Evolutionary conservation across 2,329 filamentous ascomycete genomes (phyloP).

Genomic region (Hypocreales sp.): DNA sequence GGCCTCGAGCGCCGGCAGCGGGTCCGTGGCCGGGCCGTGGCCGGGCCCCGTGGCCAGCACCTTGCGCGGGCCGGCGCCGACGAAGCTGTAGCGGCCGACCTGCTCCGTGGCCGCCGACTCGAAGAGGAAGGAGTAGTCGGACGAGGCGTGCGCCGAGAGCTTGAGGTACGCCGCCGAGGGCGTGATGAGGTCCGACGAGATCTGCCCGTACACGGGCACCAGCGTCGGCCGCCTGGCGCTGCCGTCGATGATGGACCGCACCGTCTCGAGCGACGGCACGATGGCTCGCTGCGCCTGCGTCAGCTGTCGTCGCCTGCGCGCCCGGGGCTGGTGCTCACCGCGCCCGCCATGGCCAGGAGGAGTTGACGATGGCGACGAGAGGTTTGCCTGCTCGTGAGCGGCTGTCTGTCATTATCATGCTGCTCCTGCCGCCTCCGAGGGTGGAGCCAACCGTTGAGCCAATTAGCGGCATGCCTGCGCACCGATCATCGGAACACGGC

Average conservation of each 20-base stretch:
- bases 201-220: slow-evolving; percentile 68
- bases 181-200: slow-evolving; percentile 84
- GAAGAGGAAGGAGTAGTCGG: slow-evolving; percentile 81
- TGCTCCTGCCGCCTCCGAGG: too few species aligned
- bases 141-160: slow-evolving; percentile 49
- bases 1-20: slow-evolving; percentile 64
- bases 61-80: slow-evolving; percentile 68
- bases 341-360: slow-evolving; percentile 11
- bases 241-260: slow-evolving; percentile 24
- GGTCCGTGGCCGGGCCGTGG: slow-evolving; percentile 72
- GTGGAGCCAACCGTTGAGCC: too few species aligned
- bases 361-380: too few species aligned
- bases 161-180: slow-evolving; percentile 94
- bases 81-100: slow-evolving; percentile 89
- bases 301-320: slow-evolving; percentile 1
- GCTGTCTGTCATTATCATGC: too few species aligned
- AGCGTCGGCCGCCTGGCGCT: slow-evolving; percentile 41
- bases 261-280: slow-evolving; percentile 29
- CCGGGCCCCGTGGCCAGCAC: slow-evolving; percentile 77
- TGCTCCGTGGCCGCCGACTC: slow-evolving; percentile 91
- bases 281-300: slow-evolving; percentile 19
- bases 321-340: slow-evolving; percentile 8
- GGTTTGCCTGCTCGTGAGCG: too few species aligned
- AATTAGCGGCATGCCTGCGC: too few species aligned
- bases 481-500: too few species aligned